Evolutionary conservation across 768 basidiomycete genomes (phyloP).

Genomic region (Agaricus bisporus): DNA sequence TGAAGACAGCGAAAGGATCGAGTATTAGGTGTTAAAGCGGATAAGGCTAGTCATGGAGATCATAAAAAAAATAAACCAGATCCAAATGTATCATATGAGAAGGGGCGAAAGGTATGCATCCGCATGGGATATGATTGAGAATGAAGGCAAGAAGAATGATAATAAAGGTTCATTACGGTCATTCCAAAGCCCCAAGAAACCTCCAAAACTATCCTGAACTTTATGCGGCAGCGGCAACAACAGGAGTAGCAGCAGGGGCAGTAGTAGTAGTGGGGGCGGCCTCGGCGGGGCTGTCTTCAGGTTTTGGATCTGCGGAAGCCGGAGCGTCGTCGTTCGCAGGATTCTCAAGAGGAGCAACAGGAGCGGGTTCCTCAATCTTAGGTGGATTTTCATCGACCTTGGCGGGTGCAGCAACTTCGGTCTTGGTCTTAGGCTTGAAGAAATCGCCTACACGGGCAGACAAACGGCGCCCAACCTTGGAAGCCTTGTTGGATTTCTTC

Average conservation of each 20-base stretch:
- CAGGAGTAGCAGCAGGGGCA: conserved; percentile 50
- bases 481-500: conserved; percentile 42
- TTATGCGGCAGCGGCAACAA: conserved; percentile 81
- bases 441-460: conserved; percentile 79
- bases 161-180: conserved; percentile 39
- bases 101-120: conserved; percentile 28
- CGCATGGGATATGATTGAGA: conserved; percentile 31
- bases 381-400: conserved; percentile 90
- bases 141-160: conserved; percentile 25
- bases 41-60: conserved; percentile 63
- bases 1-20: conserved; percentile 52
- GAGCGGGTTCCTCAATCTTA: conserved; percentile 77
- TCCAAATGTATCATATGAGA: conserved; percentile 50
- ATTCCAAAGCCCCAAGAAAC: conserved; percentile 22
- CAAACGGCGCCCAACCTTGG: conserved; percentile 76
- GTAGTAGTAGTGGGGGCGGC: conserved; percentile 18
- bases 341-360: conserved; percentile 81
- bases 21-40: conserved; percentile 61
- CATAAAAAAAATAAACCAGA: conserved; percentile 52
- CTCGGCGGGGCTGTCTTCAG: conserved; percentile 37
- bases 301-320: conserved; percentile 31
- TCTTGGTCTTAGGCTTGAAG: conserved; percentile 72
- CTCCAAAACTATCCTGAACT: conserved; percentile 12
- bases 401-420: conserved; percentile 57
- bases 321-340: conserved; percentile 50